Conservation (phyloP, 2,329 filamentous ascomycete species). For the Phyllosticta citrichinensis region DNA sequence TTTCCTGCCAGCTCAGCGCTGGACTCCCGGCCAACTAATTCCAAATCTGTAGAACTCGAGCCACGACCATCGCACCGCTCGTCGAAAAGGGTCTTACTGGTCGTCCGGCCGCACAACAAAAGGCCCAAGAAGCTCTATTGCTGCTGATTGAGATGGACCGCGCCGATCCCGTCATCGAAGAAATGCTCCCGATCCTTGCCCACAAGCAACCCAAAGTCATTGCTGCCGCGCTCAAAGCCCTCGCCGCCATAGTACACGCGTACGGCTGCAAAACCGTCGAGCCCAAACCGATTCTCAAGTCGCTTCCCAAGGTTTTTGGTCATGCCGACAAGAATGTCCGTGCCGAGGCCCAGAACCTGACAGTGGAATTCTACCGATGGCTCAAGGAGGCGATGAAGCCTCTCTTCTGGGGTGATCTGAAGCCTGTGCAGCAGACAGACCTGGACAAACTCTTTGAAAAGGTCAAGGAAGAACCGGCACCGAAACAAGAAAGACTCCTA, state of each 20-base stretch:
- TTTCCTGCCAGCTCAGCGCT: not conserved
- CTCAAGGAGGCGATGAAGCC: conserved; percentile 96
- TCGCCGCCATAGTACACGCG: conserved; percentile 81
- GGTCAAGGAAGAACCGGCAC: conserved; percentile 73
- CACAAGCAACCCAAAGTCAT: conserved; percentile 91
- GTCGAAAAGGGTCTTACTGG: conserved; percentile 87
- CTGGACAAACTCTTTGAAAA: conserved; percentile 91
- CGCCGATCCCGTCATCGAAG: conserved; percentile 77
- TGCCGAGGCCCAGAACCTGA: conserved; percentile 81
- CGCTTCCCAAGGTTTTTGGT: conserved; percentile 80
- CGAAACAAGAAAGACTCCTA: conserved; percentile 83
- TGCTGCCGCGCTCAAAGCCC: conserved; percentile 60
- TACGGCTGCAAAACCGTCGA: conserved; percentile 93
- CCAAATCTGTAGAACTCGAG: conserved; percentile 51
- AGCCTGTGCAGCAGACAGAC: conserved; percentile 89
- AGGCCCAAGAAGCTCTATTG: conserved; percentile 74
- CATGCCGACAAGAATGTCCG: conserved; percentile 98
- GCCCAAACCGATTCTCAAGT: conserved; percentile 82
- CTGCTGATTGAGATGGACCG: conserved; percentile 86
- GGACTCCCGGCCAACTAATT: conserved; percentile 5
- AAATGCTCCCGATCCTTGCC: conserved; percentile 69
- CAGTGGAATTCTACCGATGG: conserved; percentile 95
- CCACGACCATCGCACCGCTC: conserved; percentile 64
- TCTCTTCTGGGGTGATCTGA: conserved; percentile 92
- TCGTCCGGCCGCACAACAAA: conserved; percentile 78